Evolutionary conservation across 805 yeast genomes (phyloP), one percentile per base, ranked within the genome.

Genomic region (Ogataea pilisensis): DNA sequence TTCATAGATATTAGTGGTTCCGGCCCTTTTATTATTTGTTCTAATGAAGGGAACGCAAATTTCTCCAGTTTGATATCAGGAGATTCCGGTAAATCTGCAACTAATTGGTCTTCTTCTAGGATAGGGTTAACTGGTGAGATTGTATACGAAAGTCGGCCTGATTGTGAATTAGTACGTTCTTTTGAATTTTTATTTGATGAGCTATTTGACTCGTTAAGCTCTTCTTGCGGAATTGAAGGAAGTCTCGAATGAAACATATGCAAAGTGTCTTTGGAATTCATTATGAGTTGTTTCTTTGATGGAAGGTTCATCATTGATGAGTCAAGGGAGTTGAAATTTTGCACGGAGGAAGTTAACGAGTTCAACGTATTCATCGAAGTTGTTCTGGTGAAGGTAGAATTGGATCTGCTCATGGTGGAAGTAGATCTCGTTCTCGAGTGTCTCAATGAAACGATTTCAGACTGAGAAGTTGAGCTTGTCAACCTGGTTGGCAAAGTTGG

Each of bases 361-460:
- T 48, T 44, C 22, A 56, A 38, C 2, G 64, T 58, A 12, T 57
- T 47, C 11, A 53, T 44, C 4, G 63, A 58, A 11, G 57, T 54
- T 5, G 60, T 43, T 45, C 64, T 53, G 8, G 65, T 58, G 42
- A 59, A 60, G 13, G 55, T 47, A 6, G 60, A 55, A 37, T 46
- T 51, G 5, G 57, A 42, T 36, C 55, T 44, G 42, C 53, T 48
- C 29, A 48, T 35, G 5, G 57, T 48, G 7, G 57, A 43, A 18
- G 41, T 34, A 9, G 55, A 45, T 20, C 42, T 39, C 1, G 47
- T 41, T 39, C 55, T 49, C 6, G 42, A 25, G 32, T 45, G 52
- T 31, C 34, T 48, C 17, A 18, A 29, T 5, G 16, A 30, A 35
- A 19, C 12, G 41, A 22, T 13, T 37, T 34, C 13, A 21, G 40